Evolutionary conservation across 306 rosid species (phyloP).

Genomic region (Cucurbita maxima): DNA sequence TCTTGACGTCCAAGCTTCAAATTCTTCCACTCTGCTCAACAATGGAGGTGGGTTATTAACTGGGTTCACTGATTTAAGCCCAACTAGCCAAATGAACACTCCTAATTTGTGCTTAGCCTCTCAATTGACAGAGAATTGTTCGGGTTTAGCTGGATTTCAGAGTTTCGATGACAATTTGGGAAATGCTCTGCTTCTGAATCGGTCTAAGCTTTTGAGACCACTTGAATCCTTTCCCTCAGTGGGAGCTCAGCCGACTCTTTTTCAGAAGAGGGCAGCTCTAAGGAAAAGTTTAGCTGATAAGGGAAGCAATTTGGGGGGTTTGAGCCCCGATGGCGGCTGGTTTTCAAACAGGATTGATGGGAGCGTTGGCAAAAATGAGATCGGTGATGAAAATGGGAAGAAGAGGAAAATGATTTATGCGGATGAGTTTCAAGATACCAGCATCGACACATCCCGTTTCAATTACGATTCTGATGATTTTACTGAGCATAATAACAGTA

Average conservation of each 20-base stretch:
- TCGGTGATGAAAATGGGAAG: not conserved
- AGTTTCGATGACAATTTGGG: constrained; percentile 31
- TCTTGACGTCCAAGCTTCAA: constrained; percentile 11
- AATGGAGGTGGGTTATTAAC: constrained; percentile 13
- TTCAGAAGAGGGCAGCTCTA: constrained; percentile 57
- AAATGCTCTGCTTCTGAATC: constrained; percentile 31
- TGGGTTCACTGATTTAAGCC: constrained; percentile 32
- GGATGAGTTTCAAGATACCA: constrained; percentile 41
- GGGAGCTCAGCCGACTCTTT: constrained; percentile 67
- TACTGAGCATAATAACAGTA: constrained; percentile 20
- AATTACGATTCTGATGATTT: constrained; percentile 79
- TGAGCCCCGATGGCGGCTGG: constrained; percentile 9
- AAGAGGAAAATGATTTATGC: constrained; percentile 14
- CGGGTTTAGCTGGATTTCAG: constrained; percentile 16
- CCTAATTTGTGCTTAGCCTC: constrained; percentile 29
- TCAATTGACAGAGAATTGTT: constrained; percentile 18
- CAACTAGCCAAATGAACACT: constrained; percentile 17
- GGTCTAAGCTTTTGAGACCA: constrained; percentile 39
- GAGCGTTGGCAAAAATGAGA: not conserved
- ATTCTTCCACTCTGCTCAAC: constrained; percentile 5
- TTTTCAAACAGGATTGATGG: not conserved
- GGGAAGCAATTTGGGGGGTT: constrained; percentile 27
- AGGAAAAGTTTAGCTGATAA: constrained; percentile 22
- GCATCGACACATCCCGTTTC: constrained; percentile 42
- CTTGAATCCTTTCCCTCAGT: constrained; percentile 30